Conservation (phyloP, 805 yeast genomes). For the Pichia manshurica region DNA sequence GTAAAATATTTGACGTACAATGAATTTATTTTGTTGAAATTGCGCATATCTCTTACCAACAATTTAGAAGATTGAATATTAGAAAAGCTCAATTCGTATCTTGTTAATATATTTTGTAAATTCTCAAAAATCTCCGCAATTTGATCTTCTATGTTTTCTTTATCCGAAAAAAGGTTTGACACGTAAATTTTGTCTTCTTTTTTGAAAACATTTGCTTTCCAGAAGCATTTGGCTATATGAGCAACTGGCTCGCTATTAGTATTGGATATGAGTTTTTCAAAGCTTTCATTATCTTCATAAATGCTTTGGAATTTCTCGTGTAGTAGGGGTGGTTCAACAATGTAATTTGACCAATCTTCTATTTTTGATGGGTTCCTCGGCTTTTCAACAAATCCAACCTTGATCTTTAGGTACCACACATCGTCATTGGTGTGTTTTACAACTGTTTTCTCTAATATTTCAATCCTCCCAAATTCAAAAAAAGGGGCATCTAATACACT, state of each 20-base stretch:
- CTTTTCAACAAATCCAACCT: slow-evolving; percentile 40
- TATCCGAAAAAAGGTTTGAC: slow-evolving; percentile 37
- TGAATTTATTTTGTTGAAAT: slow-evolving; percentile 56
- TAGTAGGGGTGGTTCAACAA: slow-evolving; percentile 36
- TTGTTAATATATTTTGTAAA: slow-evolving; percentile 32
- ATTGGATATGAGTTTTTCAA: neutral
- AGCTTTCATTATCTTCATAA: slow-evolving; percentile 3
- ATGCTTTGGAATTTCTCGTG: slow-evolving; percentile 34
- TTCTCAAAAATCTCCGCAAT: slow-evolving; percentile 43
- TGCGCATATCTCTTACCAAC: slow-evolving; percentile 55
- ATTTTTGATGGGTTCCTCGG: neutral
- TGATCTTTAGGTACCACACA: slow-evolving; percentile 59
- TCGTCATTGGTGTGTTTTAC: slow-evolving; percentile 54
- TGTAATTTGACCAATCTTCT: slow-evolving; percentile 13
- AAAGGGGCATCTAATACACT: slow-evolving; percentile 87
- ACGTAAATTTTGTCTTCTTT: slow-evolving; percentile 34
- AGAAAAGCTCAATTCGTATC: slow-evolving; percentile 32
- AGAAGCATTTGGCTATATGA: neutral
- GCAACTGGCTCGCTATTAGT: neutral
- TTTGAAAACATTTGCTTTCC: slow-evolving; percentile 16
- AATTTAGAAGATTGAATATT: slow-evolving; percentile 58
- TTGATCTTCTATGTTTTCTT: slow-evolving; percentile 38
- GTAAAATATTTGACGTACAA: slow-evolving; percentile 54
- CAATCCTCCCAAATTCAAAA: slow-evolving; percentile 50
- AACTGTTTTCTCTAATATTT: slow-evolving; percentile 35